These are phyloP conservation scores for Eucalyptus globulus DNA, from an alignment of 345 rosid genomes.

Conservation along the genomic window DNA sequence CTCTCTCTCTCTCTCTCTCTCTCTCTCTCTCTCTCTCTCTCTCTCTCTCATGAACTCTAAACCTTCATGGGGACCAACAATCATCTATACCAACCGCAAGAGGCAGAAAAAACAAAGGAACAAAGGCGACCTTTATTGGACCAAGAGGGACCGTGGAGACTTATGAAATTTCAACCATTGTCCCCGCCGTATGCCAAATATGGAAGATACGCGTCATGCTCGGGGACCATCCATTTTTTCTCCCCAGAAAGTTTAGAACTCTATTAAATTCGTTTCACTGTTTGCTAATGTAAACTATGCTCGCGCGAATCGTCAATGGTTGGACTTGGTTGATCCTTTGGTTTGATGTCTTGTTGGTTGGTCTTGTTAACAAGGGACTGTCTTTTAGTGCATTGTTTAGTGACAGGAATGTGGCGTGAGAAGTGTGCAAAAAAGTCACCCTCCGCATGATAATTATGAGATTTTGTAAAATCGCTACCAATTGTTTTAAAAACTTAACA, in stretches of 20 bases:
- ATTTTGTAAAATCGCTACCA: too few relatives aligned
- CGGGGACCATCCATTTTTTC: neutral
- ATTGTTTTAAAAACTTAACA: rapidly evolving
- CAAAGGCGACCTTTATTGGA: neutral
- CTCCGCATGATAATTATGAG: neutral
- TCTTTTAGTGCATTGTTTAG: neutral
- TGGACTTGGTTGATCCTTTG: neutral
- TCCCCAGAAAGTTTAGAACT: neutral
- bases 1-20: neutral
- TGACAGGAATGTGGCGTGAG: neutral
- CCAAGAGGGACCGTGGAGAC: neutral
- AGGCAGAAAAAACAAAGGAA: neutral
- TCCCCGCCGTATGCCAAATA: neutral
- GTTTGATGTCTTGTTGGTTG: neutral
- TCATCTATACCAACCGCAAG: neutral
- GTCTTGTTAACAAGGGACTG: neutral
- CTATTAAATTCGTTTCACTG: neutral
- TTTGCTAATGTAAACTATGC: neutral
- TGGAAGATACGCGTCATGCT: neutral
- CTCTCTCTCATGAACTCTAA: neutral
- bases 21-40: too few relatives aligned
- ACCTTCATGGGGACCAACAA: neutral
- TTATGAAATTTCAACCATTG: neutral
- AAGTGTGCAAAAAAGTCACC: neutral
- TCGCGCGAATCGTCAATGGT: neutral